Percentiles rank a stretch among this genome's conserved stretches.
phyloP scores from a whole-genome alignment of 768 basidiomycete genomes.

The Mycena albidolilacea region DNA sequence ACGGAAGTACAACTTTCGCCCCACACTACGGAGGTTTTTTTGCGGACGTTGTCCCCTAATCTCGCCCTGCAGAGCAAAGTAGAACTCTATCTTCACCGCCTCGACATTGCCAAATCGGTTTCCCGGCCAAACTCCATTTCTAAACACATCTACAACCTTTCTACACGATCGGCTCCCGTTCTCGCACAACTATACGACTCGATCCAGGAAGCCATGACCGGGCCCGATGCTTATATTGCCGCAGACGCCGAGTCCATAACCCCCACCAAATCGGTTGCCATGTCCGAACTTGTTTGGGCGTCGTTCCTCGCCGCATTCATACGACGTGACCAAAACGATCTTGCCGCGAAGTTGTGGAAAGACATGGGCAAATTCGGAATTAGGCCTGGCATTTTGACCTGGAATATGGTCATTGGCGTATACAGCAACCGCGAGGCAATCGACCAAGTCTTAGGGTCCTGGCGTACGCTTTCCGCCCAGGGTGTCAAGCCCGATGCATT shows the following conservation, averaged over 20 bases:
- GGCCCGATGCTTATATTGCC: conserved; percentile 69
- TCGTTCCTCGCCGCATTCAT: conserved; percentile 79
- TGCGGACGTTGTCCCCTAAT: conserved; percentile 54
- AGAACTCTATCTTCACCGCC: conserved; percentile 59
- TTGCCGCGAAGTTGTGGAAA: conserved; percentile 77
- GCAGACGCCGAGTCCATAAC: conserved; percentile 55
- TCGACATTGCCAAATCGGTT: conserved; percentile 68
- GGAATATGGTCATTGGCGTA: conserved; percentile 81
- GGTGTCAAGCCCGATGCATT: conserved; percentile 72
- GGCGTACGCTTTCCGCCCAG: conserved; percentile 74
- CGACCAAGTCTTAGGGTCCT: conserved; percentile 69
- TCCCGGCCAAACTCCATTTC: conserved; percentile 64
- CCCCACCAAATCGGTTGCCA: conserved; percentile 57
- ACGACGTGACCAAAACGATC: conserved; percentile 65
- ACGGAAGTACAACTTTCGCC: conserved; percentile 54
- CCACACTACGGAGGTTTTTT: conserved; percentile 55
- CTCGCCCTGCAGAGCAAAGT: conserved; percentile 58
- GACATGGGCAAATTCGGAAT: conserved; percentile 70
- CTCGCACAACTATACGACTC: conserved; percentile 67
- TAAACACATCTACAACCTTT: conserved; percentile 64
- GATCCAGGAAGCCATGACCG: conserved; percentile 66
- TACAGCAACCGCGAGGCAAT: conserved; percentile 67
- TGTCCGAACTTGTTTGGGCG: conserved; percentile 75
- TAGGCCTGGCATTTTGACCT: conserved; percentile 68
- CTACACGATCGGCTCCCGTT: conserved; percentile 48